Base-by-base conservation (phyloP, 352 stramenopile genomes). In the Pythium aquatile region DNA sequence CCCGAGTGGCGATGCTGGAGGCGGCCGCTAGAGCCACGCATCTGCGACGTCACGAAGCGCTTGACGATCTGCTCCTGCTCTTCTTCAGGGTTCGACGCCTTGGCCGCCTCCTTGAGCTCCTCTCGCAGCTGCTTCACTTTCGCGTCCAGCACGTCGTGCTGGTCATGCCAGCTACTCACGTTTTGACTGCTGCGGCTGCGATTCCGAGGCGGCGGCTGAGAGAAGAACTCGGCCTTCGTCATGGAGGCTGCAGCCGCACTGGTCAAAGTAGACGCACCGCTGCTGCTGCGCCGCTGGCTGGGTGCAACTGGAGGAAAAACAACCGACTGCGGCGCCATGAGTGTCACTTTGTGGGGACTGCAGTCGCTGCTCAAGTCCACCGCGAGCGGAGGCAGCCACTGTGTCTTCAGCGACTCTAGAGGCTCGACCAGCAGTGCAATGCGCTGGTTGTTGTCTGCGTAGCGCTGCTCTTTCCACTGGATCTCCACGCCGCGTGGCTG, bases 41-140 rank as follows among this genome's bases (percentile, higher is more conserved):
- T 83, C 69, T 91, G 79, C 10, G 82, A 79, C 16, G 72, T 66
- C 32, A 93, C 73, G 32, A 92, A 75, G 46, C 81, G 81, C 44
- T 89, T 77, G 42, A 96, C 76, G 29, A 87, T 81, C 40, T 79
- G 69, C 63, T 92, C 78, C 68, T 91, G 82, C 32, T 91, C 66
- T 39, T 73, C 55, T 32, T 68, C 66, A 0, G 66, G 66, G 57
- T 73, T 66, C 0, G 55, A 35, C 11, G 66, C 55, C 35, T 44
- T 39, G 4, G 61, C 55, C 24, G 66, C 66, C 16, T 61, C 49
- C 28, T 62, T 54, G 29, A 72, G 66, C 55, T 68, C 28, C 9
- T 68, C 66, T 7, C 66, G 59, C 30, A 72, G 61, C 52, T 58
- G 59, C 55, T 54, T 48, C 11, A 68, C 66, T 46, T 68, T 63